Conservation (phyloP, 192 early-diverging fungal species). For the Coemansia sp. region DNA sequence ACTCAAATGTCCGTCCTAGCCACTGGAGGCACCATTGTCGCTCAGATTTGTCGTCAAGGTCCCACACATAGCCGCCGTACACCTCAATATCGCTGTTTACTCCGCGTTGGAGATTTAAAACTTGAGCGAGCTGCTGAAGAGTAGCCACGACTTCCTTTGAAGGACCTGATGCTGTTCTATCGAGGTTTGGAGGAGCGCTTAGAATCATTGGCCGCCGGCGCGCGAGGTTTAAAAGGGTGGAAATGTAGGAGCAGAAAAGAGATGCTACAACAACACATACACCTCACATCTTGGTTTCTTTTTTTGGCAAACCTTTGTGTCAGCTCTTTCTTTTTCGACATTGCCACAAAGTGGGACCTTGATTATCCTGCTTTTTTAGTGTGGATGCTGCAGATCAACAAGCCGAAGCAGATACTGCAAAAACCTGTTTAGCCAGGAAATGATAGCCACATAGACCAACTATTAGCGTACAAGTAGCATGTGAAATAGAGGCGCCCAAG, state of each 20-base stretch:
- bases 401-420: background rate
- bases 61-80: constrained; percentile 1
- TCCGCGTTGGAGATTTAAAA: background rate
- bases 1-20: background rate
- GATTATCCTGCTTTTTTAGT: background rate
- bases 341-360: constrained; percentile 6
- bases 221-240: background rate
- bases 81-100: background rate
- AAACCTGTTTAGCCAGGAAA: background rate
- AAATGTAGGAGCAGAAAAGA: background rate
- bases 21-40: background rate
- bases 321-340: background rate
- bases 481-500: too few relatives aligned
- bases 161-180: background rate
- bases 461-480: too few relatives aligned
- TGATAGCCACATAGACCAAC: too few relatives aligned
- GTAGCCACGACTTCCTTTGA: background rate
- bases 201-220: background rate
- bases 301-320: too few relatives aligned
- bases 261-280: background rate
- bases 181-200: background rate
- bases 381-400: background rate
- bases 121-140: background rate
- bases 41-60: background rate
- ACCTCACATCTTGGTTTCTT: too few relatives aligned